Conservation (phyloP, 805 yeast genomes). For the Jamesozyma jinghongensis region DNA sequence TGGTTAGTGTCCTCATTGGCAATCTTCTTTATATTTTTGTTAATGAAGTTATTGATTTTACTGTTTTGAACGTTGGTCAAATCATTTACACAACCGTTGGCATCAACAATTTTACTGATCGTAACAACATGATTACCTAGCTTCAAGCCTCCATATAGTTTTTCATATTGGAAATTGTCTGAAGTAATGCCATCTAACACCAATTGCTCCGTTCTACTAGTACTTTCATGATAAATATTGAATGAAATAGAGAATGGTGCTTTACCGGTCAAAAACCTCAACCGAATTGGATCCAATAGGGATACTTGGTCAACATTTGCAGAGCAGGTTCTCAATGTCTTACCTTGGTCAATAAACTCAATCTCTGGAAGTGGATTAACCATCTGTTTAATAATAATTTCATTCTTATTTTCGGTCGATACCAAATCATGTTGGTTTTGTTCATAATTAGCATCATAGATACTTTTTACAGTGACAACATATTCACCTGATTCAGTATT, state of each 20-base stretch:
- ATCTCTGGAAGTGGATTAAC: slow-evolving; percentile 60
- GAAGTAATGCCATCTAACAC: slow-evolving; percentile 37
- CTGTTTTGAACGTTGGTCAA: slow-evolving; percentile 26
- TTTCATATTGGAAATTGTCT: slow-evolving; percentile 31
- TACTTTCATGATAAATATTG: slow-evolving; percentile 49
- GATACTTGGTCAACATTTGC: slow-evolving; percentile 29
- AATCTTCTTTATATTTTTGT: slow-evolving; percentile 52
- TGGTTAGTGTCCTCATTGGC: slow-evolving; percentile 32
- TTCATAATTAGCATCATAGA: slow-evolving; percentile 58
- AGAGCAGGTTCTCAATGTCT: slow-evolving; percentile 43
- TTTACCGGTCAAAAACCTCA: slow-evolving; percentile 43
- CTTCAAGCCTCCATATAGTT: slow-evolving; percentile 42
- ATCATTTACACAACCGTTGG: slow-evolving; percentile 55
- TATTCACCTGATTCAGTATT: slow-evolving; percentile 50
- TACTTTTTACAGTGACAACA: slow-evolving; percentile 47
- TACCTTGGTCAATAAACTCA: slow-evolving; percentile 38
- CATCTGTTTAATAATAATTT: slow-evolving; percentile 38
- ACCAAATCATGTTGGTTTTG: slow-evolving; percentile 27
- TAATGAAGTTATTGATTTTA: slow-evolving; percentile 32
- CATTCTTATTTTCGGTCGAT: slow-evolving; percentile 4
- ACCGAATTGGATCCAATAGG: slow-evolving; percentile 41
- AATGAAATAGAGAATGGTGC: slow-evolving; percentile 56
- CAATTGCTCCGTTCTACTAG: slow-evolving; percentile 43
- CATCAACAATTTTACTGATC: slow-evolving; percentile 52
- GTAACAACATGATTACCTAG: slow-evolving; percentile 65